Evolutionary conservation across 352 stramenopile genomes (phyloP).

Genomic region (Globisporangium sylvaticum): DNA sequence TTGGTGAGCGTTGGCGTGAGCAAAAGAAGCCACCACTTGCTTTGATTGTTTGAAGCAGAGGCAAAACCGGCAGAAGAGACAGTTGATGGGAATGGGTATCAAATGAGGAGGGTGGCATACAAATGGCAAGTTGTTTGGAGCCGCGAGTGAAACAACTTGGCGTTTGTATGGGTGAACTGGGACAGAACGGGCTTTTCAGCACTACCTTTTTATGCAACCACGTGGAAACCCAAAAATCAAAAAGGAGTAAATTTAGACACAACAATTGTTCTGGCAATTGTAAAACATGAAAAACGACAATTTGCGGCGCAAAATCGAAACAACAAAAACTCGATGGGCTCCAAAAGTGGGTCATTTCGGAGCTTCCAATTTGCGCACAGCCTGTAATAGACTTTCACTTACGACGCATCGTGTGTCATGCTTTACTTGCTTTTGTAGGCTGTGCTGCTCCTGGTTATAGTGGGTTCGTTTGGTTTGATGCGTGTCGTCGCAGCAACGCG

Average conservation of each 20-base stretch:
- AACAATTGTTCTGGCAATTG: too few relatives aligned
- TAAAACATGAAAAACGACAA: too few relatives aligned
- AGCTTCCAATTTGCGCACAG: too few relatives aligned
- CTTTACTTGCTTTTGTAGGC: too few relatives aligned
- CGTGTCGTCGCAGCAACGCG: not conserved
- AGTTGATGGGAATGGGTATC: not conserved
- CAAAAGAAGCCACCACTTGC: not conserved
- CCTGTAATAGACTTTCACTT: too few relatives aligned
- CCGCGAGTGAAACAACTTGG: not conserved
- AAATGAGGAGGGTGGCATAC: not conserved
- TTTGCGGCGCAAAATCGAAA: too few relatives aligned
- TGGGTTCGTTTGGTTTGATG: not conserved
- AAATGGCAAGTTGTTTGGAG: not conserved
- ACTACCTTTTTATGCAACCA: not conserved
- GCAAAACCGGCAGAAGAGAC: constrained; percentile 11
- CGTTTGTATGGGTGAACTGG: not conserved
- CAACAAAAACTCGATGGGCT: too few relatives aligned
- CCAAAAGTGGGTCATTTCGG: too few relatives aligned
- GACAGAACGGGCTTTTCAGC: not conserved
- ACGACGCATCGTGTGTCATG: too few relatives aligned
- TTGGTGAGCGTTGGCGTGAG: not conserved
- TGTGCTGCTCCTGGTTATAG: too few relatives aligned
- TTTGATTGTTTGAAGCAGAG: constrained; percentile 9
- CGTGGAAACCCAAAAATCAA: not conserved
- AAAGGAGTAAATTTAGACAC: not conserved